phyloP scores from a whole-genome alignment of 106 monocot species.

The Cymbidium sinense region DNA sequence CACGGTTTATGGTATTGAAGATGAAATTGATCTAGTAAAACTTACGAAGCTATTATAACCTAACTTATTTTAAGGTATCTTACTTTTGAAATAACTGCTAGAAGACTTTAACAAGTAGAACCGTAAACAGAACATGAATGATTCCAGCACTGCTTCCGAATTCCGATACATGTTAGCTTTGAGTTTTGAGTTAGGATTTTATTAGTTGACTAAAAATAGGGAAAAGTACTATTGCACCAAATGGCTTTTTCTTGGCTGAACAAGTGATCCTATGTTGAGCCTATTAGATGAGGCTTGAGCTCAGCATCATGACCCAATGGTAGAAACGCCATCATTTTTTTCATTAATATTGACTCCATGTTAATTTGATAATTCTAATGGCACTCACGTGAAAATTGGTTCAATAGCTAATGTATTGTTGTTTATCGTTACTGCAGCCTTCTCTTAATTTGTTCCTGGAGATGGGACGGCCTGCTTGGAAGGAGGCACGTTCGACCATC shows the following conservation, averaged over 20 bases:
- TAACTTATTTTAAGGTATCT: not conserved
- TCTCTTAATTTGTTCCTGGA: constrained; percentile 78
- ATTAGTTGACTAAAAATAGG: not conserved
- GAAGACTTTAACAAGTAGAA: not conserved
- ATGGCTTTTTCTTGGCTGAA: not conserved
- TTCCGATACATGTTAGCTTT: not conserved
- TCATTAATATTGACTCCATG: not conserved
- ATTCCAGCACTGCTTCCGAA: not conserved
- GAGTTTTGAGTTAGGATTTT: not conserved
- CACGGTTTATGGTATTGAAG: not conserved
- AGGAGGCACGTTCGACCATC: constrained; percentile 78
- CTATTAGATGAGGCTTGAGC: not conserved
- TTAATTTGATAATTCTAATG: not conserved
- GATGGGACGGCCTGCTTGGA: constrained; percentile 94
- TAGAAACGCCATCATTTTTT: not conserved
- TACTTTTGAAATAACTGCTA: not conserved
- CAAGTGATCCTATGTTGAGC: not conserved
- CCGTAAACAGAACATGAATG: not conserved
- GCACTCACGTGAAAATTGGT: not conserved
- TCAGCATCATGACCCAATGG: not conserved
- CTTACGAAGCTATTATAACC: not conserved
- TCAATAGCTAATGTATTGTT: not conserved
- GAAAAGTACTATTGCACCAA: not conserved
- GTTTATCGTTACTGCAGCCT: constrained; percentile 28
- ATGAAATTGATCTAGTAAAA: not conserved